Conservation (phyloP, 495 filamentous ascomycete genomes). For the Podospora pseudoanserina region DNA sequence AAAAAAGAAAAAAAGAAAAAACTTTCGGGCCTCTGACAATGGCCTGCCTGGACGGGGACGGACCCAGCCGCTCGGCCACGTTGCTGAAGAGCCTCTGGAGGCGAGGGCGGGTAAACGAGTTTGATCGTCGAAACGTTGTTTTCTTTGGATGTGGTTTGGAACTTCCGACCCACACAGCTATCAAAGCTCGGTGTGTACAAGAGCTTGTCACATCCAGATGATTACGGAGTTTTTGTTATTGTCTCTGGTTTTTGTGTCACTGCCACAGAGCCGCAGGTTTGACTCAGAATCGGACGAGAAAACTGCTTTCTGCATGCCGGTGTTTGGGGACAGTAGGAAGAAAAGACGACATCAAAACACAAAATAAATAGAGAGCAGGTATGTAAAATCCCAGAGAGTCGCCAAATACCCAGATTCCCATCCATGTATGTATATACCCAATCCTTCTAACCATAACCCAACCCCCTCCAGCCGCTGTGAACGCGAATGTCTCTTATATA, state of each 20-base stretch:
- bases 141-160: background rate
- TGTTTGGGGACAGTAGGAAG: background rate
- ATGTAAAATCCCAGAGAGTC: background rate
- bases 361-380: background rate
- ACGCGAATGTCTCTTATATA: background rate
- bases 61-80: background rate
- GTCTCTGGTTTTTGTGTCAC: background rate
- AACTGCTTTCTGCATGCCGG: background rate
- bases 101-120: constrained; percentile 3
- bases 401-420: background rate
- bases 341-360: background rate
- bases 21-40: background rate
- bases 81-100: background rate
- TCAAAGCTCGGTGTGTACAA: background rate
- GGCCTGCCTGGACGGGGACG: background rate
- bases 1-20: background rate
- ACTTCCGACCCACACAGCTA: background rate
- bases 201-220: background rate
- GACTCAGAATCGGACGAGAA: background rate
- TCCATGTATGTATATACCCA: background rate
- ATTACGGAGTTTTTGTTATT: background rate
- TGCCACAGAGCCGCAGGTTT: background rate
- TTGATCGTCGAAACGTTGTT: constrained; percentile 21
- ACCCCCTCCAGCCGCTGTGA: too few species aligned
- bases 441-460: background rate